These are phyloP conservation scores for Cyberlindnera galapagoensis DNA, from an alignment of 805 yeast genomes.

Conservation along the genomic window DNA sequence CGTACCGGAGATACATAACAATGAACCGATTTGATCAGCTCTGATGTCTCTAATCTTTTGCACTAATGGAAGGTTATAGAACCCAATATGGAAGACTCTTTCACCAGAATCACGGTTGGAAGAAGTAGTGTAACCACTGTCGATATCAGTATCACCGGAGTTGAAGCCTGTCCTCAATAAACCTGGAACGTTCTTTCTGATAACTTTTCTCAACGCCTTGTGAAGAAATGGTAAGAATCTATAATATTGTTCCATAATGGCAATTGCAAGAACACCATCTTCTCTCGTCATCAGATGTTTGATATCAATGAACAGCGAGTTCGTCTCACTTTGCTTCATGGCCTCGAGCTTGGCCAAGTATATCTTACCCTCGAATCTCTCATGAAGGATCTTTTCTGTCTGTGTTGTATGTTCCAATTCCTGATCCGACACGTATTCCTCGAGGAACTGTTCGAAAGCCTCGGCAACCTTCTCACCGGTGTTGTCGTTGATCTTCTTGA, in stretches of 20 bases:
- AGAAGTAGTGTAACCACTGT: constrained; percentile 30
- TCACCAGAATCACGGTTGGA: constrained; percentile 49
- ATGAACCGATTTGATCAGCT: constrained; percentile 81
- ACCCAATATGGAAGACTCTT: constrained; percentile 81
- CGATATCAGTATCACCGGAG: constrained; percentile 18
- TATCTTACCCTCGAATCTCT: constrained; percentile 45
- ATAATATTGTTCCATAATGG: constrained; percentile 86
- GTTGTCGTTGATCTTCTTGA: constrained; percentile 82
- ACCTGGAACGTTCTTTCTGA: constrained; percentile 70
- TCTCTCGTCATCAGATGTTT: constrained; percentile 69
- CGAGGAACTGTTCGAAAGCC: constrained; percentile 79
- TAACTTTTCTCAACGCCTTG: constrained; percentile 64
- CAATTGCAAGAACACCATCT: constrained; percentile 83
- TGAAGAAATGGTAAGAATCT: constrained; percentile 83
- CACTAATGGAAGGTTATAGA: constrained; percentile 76
- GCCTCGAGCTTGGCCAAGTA: constrained; percentile 78
- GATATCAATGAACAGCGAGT: constrained; percentile 81
- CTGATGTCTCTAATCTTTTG: constrained; percentile 85
- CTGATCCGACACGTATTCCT: constrained; percentile 43
- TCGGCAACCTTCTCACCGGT: constrained; percentile 94
- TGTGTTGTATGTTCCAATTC: constrained; percentile 25
- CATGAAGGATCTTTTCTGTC: constrained; percentile 27
- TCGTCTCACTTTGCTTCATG: constrained; percentile 67
- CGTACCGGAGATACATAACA: constrained; percentile 85
- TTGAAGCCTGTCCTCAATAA: constrained; percentile 42